A percentile compares a stretch with the other conserved stretches of the same genome.
Evolutionary conservation across 129 eudicot genomes (phyloP).

Genomic region (Tagetes erecta): DNA sequence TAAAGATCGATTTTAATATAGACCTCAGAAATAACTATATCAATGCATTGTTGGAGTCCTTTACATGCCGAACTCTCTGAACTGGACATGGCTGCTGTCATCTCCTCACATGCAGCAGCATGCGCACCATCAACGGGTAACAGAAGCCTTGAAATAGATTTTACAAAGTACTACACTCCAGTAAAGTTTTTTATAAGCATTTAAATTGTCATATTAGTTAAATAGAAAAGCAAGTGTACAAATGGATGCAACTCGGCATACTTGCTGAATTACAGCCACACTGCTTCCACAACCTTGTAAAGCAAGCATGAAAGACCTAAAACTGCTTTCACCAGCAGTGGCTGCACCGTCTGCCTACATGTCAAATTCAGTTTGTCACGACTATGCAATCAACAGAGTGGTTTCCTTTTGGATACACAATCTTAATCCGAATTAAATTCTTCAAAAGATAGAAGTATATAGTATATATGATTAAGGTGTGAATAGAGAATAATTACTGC

Average conservation of each 20-base stretch:
- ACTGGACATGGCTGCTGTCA: slow-evolving; percentile 83
- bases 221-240: neutral
- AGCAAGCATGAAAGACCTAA: slow-evolving; percentile 85
- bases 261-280: slow-evolving; percentile 96
- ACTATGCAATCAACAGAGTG: slow-evolving; percentile 9
- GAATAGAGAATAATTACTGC: slow-evolving; percentile 52
- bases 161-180: slow-evolving; percentile 65
- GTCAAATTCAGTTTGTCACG: slow-evolving; percentile 29
- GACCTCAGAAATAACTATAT: slow-evolving; percentile 87
- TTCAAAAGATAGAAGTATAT: neutral
- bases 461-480: slow-evolving; percentile 4
- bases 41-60: slow-evolving; percentile 96
- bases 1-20: slow-evolving; percentile 6
- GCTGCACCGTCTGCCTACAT: slow-evolving; percentile 92
- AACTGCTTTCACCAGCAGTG: slow-evolving; percentile 86
- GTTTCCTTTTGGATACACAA: neutral
- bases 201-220: slow-evolving; percentile 8
- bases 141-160: slow-evolving; percentile 76
- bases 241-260: slow-evolving; percentile 36
- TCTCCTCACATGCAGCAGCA: slow-evolving; percentile 89
- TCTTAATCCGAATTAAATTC: neutral
- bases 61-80: slow-evolving; percentile 80
- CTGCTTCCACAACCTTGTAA: slow-evolving; percentile 96
- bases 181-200: neutral
- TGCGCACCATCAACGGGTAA: slow-evolving; percentile 95